Evolutionary conservation across 2,329 filamentous ascomycete species (phyloP), one percentile per base, ranked within the genome.

Genomic region (Scedosporium minutisporum): DNA sequence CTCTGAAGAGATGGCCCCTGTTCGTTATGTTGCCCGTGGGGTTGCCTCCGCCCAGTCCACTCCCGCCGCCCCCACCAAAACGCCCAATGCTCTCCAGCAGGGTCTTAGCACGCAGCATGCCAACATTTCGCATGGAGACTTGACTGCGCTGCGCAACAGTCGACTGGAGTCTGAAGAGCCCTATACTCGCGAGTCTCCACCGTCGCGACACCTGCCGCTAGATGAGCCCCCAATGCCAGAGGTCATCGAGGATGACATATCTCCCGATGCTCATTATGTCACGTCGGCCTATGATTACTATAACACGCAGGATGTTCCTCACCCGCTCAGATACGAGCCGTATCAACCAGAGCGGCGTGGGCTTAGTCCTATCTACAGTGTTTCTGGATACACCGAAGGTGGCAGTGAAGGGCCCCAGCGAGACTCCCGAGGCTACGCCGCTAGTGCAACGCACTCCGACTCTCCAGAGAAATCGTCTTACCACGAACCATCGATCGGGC

Each of bases 281-380:
- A 70, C 7, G 42, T 71, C 69, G 4, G 72, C 73, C 57, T 76
- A 78, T 66, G 75, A 77, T 58, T 84, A 82, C 66, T 85, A 83
- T 67, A 80, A 76, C 67, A 80, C 79, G 3, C 85, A 87, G 67
- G 83, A 87, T 65, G 85, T 88, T 2, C 85, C 85, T 2, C 82
- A 84, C 3, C 85, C 84, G 16, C 74, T 87, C 29, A 84, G 83
- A 66, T 89, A 88, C 67, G 80, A 87, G n/a, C 84, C 87, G 1
- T 87, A 90, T 65, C 82, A 87, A 68, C 81, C 85, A 10, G 85
- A 88, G 67, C 82, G 85, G 61, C 87, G 90, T 51, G 88, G 87
- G 10, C 76, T 96, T 58, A 97, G 93, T 71, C 93, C 93, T 0
- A 93, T 96, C 64, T 93, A 95, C 67, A 97, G 93, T 69, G 90